phyloP scores from a whole-genome alignment of 257 asterid species.

The Solanum chiquidenum region DNA sequence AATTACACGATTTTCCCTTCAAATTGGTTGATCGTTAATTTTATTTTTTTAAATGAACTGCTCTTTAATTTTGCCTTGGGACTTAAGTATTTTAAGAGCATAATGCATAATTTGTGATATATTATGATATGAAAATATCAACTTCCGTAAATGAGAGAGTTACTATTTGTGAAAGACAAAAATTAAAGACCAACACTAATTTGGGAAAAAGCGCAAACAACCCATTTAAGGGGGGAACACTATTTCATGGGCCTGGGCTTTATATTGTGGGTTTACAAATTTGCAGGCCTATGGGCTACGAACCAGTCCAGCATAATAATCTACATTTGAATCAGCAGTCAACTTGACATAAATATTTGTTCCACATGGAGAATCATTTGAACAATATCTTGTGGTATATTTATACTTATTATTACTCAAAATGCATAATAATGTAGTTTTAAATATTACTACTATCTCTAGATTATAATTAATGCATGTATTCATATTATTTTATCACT shows the following conservation, averaged over 20 bases:
- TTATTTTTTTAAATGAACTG: not conserved
- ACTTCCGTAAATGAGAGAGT: not conserved
- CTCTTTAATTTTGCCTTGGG: not conserved
- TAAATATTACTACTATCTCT: not conserved
- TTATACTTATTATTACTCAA: not conserved
- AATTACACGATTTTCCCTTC: not conserved
- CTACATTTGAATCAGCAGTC: not conserved
- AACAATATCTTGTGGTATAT: not conserved
- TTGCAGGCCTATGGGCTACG: not conserved
- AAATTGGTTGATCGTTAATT: not conserved
- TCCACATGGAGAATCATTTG: not conserved
- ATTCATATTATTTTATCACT: not conserved
- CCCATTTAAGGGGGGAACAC: not conserved
- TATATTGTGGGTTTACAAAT: not conserved
- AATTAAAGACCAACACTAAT: not conserved
- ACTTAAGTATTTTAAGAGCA: not conserved
- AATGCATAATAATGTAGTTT: not conserved
- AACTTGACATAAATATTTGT: not conserved
- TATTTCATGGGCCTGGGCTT: not conserved
- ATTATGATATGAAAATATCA: not conserved
- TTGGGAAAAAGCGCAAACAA: not conserved
- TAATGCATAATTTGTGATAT: not conserved
- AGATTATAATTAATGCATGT: not conserved
- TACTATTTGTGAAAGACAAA: not conserved
- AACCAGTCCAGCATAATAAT: not conserved